Evolutionary conservation across 2,329 filamentous ascomycete genomes (phyloP).

Genomic region (Thelonectria olida): DNA sequence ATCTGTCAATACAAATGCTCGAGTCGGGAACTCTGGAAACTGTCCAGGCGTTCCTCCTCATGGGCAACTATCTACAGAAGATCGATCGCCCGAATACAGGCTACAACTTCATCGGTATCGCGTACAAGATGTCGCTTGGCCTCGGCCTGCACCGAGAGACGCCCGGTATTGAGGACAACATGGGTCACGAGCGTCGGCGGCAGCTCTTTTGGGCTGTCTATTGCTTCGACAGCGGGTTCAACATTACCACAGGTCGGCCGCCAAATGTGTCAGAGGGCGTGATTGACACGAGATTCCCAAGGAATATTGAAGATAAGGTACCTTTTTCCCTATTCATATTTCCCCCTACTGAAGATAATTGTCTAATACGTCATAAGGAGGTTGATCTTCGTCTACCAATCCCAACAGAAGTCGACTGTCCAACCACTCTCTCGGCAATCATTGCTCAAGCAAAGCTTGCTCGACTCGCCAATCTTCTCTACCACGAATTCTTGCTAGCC

Average conservation of each 20-base stretch:
- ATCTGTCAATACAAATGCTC: constrained; percentile 50
- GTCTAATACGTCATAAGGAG: neutral
- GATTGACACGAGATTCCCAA: constrained; percentile 49
- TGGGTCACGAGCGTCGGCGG: constrained; percentile 42
- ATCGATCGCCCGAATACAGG: constrained; percentile 57
- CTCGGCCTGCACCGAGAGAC: constrained; percentile 56
- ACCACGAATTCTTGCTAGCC: constrained; percentile 50
- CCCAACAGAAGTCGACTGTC: constrained; percentile 43
- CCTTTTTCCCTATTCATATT: neutral
- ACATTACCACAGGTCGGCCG: constrained; percentile 55
- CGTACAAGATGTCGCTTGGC: constrained; percentile 56
- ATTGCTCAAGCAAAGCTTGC: constrained; percentile 53
- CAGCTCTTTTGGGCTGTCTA: constrained; percentile 48
- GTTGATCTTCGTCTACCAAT: constrained; percentile 24
- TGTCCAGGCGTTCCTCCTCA: constrained; percentile 52
- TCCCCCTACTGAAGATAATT: no score
- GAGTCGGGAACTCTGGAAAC: constrained; percentile 53
- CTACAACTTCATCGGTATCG: constrained; percentile 58
- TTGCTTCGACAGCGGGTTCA: constrained; percentile 54
- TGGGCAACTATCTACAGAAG: constrained; percentile 59
- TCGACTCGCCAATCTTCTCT: constrained; percentile 51
- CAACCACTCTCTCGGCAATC: constrained; percentile 52
- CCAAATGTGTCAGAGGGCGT: constrained; percentile 46
- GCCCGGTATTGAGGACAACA: constrained; percentile 31
- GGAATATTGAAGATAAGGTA: constrained; percentile 53